Base-by-base conservation (phyloP, 768 basidiomycete genomes). In the Rhizopogon vesiculosus region DNA sequence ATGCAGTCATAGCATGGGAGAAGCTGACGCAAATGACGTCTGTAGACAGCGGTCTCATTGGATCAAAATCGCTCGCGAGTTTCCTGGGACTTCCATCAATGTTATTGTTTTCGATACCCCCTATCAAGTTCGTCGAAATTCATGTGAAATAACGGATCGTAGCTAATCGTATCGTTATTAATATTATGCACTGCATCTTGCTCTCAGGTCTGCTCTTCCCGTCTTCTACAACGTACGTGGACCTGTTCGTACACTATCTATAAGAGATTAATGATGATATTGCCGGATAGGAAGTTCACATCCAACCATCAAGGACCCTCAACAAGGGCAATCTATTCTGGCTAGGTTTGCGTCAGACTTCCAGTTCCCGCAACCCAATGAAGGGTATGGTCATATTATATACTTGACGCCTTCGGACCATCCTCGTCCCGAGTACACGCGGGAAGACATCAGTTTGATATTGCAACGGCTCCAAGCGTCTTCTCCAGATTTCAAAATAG, bases 21-120 rank as follows among this genome's bases (percentile, higher is more conserved):
- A 50, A 25, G 45, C 45, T 40, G 38, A 31, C 45, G 8, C 10
- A 35, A 35, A 10, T 35, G 12, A 12, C 35, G 15, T 29, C 50
- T 43, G 45, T 51, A 88, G 87, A 53, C 89, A 90, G 70, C 75
- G 87, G 52, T 78, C 79, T 33, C 74, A 87, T 64, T 93, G 89
- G 90, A 86, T 85, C 61, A 68, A 79, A 59, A 89, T 92, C 57
- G 88, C 87, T 13, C 78, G 74, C 59, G 80, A 81, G 61, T 86
- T 83, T 64, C 82, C 85, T 52, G 80, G 77, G 56, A 85, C 80
- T 50, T 69, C 72, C 52, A 74, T 87, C 56, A 89, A 87, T 82
- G 80, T 87, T 70, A 79, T 92, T 71, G 83, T 87, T 59, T 89
- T 91, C 61, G 84, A 90, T 66, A 87, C 82, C 5, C 86, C 87